Base-by-base conservation (phyloP, 2,329 filamentous ascomycete genomes). In the Aspergillus phoenicis region DNA sequence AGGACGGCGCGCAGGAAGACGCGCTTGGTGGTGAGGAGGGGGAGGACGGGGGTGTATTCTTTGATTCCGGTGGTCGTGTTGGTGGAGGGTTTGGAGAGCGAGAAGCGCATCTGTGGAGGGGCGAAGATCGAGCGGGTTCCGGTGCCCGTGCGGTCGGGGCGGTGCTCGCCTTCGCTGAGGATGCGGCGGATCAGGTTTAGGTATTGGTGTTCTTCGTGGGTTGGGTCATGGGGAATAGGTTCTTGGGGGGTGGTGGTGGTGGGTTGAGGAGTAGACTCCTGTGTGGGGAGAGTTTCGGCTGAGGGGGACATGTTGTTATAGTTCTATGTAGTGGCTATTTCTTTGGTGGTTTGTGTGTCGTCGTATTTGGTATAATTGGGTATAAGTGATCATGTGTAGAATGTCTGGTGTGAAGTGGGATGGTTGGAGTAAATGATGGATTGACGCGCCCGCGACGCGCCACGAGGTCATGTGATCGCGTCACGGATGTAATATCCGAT, bases 11-110 rank as follows among this genome's bases (percentile, higher is more conserved):
- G 90, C 33, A 91, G 85, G 79, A 97, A 98, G 70, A 99, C 95
- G 68, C 95, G 92, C 77, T 99, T 99, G 2, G 95, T 99, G 4
- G 95, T 99, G 17, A 99, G 88, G 68, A 99, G 91, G 24, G 95
- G 95, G 20, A 99, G 86, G 69, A 97, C 83, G 2, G 89, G 88
- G 11, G 78, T 80, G 52, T 28, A 77, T 36, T 36, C 33, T 36
- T 36, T 2, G 33, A 13, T 20, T 20, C 20, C 20, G 20, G 20
- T 20, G 20, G 20, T 20, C 20, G 20, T 20, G 76, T 10, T 75
- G 71, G 54, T 71, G 69, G 8, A 78, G 49, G 80, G 76, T 58
- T 85, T 83, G 64, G 89, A 90, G 65, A 99, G 90, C 48, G 84
- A 83, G 83, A 98, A 99, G 73, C 92, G 93, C 52, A 98, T 85